phyloP scores from a whole-genome alignment of 257 asterid species.

The Prunella vulgaris region DNA sequence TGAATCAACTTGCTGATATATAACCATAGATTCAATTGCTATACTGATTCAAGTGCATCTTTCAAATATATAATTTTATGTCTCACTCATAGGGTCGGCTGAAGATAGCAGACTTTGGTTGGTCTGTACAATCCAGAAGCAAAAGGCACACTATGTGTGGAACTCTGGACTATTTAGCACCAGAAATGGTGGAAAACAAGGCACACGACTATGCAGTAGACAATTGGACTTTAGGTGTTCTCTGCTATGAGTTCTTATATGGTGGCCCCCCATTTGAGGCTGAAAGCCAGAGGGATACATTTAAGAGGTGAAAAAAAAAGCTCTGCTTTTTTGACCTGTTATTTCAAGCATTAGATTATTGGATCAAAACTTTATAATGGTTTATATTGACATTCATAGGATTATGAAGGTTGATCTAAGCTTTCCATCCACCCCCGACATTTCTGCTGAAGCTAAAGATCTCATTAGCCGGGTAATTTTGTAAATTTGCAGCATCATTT shows the following conservation, averaged over 20 bases:
- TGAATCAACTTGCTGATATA: constrained; percentile 8
- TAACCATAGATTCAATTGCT: neutral
- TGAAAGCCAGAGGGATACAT: constrained; percentile 71
- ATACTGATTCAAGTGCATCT: neutral
- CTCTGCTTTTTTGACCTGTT: neutral
- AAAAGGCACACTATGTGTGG: constrained; percentile 96
- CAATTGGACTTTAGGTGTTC: constrained; percentile 89
- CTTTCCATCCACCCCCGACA: constrained; percentile 63
- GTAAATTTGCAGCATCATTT: neutral
- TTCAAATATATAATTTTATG: neutral
- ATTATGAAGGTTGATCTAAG: constrained; percentile 82
- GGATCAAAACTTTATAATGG: constrained; percentile 6
- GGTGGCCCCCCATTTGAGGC: constrained; percentile 96
- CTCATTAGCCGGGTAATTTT: constrained; percentile 68
- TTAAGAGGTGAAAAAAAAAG: constrained; percentile 49
- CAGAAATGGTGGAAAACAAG: constrained; percentile 94
- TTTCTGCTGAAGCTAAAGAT: constrained; percentile 67
- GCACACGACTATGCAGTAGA: constrained; percentile 89
- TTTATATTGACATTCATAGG: constrained; percentile 33
- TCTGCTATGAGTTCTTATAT: constrained; percentile 80
- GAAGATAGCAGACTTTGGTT: constrained; percentile 92
- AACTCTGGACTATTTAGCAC: constrained; percentile 91
- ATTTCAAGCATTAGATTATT: constrained; percentile 6
- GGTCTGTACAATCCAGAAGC: constrained; percentile 89
- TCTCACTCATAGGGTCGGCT: constrained; percentile 58